Conservation (phyloP, 805 yeast genomes). For the Cyberlindnera mycetangii region DNA sequence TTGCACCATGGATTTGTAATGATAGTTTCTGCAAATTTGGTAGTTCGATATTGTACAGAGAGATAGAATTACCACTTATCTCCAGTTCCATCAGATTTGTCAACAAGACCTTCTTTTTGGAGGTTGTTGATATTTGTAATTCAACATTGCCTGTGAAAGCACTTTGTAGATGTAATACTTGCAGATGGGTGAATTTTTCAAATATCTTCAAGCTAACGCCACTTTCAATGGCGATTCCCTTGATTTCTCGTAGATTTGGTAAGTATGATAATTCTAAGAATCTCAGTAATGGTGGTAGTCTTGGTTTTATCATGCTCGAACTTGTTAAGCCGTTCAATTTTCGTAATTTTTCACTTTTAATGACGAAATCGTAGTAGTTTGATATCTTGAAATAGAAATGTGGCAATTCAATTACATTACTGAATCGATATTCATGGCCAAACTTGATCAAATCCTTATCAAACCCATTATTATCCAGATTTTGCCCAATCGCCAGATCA, state of each 20-base stretch:
- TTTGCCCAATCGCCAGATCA: conserved; percentile 9
- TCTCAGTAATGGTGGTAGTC: conserved; percentile 20
- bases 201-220: conserved; percentile 21
- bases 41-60: conserved; percentile 8
- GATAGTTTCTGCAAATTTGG: conserved; percentile 15
- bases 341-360: conserved; percentile 15
- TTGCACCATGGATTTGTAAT: conserved; percentile 21
- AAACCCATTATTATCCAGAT: neutral
- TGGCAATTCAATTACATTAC: conserved; percentile 14
- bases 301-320: conserved; percentile 20
- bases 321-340: conserved; percentile 19
- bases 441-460: conserved; percentile 12
- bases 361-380: conserved; percentile 15
- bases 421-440: conserved; percentile 23
- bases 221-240: conserved; percentile 24
- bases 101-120: conserved; percentile 2
- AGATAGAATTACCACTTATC: conserved; percentile 24
- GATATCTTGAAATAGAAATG: conserved; percentile 19
- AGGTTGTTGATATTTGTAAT: conserved; percentile 4
- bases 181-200: conserved; percentile 16
- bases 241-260: conserved; percentile 19
- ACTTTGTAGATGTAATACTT: conserved; percentile 19
- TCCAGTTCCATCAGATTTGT: conserved; percentile 9
- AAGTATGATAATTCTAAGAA: conserved; percentile 21
- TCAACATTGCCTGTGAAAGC: conserved; percentile 19